phyloP scores from a whole-genome alignment of 164 flowering plant species.

The Paratinospora sagittata region DNA sequence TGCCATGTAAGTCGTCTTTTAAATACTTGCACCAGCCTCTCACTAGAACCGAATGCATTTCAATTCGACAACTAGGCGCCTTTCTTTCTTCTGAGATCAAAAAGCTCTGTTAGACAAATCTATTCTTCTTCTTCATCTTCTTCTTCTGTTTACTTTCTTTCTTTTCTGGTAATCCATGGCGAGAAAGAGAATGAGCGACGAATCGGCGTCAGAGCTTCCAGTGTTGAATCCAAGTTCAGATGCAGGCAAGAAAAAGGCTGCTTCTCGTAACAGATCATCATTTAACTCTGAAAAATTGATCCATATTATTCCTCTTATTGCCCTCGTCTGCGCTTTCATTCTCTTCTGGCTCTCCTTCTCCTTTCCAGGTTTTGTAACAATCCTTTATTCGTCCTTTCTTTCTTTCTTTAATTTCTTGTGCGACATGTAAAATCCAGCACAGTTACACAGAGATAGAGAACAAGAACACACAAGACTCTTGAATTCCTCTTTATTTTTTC shows the following conservation, averaged over 20 bases:
- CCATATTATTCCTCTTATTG: conserved; percentile 38
- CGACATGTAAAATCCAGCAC: too few species aligned
- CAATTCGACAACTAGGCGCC: not conserved
- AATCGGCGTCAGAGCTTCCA: not conserved
- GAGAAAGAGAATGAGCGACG: not conserved
- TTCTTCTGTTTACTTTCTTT: not conserved
- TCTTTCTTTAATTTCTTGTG: too few species aligned
- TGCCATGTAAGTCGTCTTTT: not conserved
- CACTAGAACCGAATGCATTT: too few species aligned
- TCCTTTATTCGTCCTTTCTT: too few species aligned
- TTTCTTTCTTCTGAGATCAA: not conserved
- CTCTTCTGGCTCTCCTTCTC: conserved; percentile 47
- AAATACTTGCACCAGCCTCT: not conserved
- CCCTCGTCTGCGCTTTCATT: conserved; percentile 30
- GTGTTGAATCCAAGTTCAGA: not conserved
- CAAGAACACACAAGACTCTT: too few species aligned
- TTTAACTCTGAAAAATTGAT: conserved; percentile 15
- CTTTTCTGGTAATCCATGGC: not conserved
- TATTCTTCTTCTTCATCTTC: not conserved
- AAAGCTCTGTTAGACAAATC: not conserved
- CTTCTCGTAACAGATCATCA: not conserved
- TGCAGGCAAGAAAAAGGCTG: not conserved
- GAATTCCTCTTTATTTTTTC: too few species aligned
- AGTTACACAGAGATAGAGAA: too few species aligned
- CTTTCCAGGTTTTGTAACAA: conserved; percentile 40